Evolutionary conservation across 2,329 filamentous ascomycete genomes (phyloP).

Genomic region (Endoconidiophora polonica): DNA sequence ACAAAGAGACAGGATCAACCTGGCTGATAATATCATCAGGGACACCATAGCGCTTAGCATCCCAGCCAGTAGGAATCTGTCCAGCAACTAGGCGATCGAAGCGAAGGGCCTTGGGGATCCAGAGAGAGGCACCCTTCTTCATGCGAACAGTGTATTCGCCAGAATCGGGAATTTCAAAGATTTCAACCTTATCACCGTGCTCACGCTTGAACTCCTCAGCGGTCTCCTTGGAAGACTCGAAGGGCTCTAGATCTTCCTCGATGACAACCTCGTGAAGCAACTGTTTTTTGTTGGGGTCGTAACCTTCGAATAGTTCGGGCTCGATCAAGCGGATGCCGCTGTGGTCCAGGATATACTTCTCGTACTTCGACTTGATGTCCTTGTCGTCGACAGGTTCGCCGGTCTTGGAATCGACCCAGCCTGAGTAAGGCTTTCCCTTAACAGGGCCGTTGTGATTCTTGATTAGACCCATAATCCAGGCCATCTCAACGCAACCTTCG

Average conservation of each 20-base stretch:
- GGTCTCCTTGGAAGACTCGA: conserved; percentile 93
- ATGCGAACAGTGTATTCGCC: conserved; percentile 89
- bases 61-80: conserved; percentile 93
- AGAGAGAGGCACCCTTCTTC: conserved; percentile 85
- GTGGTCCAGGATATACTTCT: conserved; percentile 92
- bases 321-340: conserved; percentile 95
- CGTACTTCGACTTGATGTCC: conserved; percentile 93
- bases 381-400: conserved; percentile 95
- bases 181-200: conserved; percentile 93
- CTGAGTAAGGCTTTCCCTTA: conserved; percentile 91
- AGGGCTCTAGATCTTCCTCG: conserved; percentile 90
- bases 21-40: conserved; percentile 96
- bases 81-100: conserved; percentile 96
- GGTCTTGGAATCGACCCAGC: conserved; percentile 90
- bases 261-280: conserved; percentile 95
- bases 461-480: conserved; percentile 99
- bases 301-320: conserved; percentile 89
- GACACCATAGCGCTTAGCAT: conserved; percentile 88
- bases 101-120: conserved; percentile 91
- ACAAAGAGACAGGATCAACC: conserved; percentile 91
- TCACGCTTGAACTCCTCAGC: conserved; percentile 94
- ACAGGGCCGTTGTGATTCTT: conserved; percentile 94
- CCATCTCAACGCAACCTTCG: conserved; percentile 97
- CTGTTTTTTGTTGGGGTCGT: conserved; percentile 97
- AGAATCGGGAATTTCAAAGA: conserved; percentile 85